Evolutionary conservation across 805 yeast genomes (phyloP).

Genomic region (Cyberlindnera euphorbiiphila): DNA sequence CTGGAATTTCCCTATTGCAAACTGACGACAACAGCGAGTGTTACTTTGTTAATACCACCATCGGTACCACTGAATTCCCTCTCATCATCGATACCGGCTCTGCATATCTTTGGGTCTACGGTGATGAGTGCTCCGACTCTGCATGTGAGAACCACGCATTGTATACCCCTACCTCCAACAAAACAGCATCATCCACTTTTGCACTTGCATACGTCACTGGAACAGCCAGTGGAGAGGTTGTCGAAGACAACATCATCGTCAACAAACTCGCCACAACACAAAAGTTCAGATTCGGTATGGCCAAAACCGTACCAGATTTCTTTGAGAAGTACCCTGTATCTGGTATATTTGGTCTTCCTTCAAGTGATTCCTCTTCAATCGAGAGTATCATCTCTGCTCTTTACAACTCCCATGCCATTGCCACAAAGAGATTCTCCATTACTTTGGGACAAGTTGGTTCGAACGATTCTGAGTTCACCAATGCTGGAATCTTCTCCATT

Average conservation of each 20-base stretch:
- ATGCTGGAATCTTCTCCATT: slow-evolving; percentile 40
- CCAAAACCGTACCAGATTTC: slow-evolving; percentile 47
- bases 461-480: slow-evolving; percentile 18
- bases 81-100: slow-evolving; percentile 64
- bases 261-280: slow-evolving; percentile 32
- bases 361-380: slow-evolving; percentile 34
- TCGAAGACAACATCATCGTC: slow-evolving; percentile 33
- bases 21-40: slow-evolving; percentile 32
- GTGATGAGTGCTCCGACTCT: slow-evolving; percentile 41
- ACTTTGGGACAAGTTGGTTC: slow-evolving; percentile 35
- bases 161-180: slow-evolving; percentile 26
- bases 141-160: slow-evolving; percentile 38
- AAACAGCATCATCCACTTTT: slow-evolving; percentile 34
- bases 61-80: slow-evolving; percentile 41
- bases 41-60: slow-evolving; percentile 37
- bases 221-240: slow-evolving; percentile 46
- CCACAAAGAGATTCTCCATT: slow-evolving; percentile 39
- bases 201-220: slow-evolving; percentile 51
- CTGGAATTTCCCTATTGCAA: slow-evolving; percentile 28
- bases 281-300: slow-evolving; percentile 50
- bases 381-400: slow-evolving; percentile 41
- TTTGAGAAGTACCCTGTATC: slow-evolving; percentile 50
- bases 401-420: slow-evolving; percentile 32
- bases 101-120: slow-evolving; percentile 61
- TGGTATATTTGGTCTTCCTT: slow-evolving; percentile 60